Conservation (phyloP, 768 basidiomycete genomes). For the Cystobasidium ongulense region DNA sequence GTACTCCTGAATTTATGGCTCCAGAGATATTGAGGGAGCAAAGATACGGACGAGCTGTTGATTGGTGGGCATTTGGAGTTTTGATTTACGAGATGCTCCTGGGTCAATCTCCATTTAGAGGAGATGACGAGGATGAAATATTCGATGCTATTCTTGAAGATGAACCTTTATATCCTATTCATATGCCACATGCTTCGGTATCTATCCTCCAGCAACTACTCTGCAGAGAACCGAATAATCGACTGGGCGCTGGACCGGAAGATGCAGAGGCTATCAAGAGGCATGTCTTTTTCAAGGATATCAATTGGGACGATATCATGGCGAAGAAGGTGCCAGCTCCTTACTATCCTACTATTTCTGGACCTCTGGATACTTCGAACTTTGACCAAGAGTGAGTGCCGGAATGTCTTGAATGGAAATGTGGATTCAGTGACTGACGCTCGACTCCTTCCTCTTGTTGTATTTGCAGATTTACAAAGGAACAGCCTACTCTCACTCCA, state of each 20-base stretch:
- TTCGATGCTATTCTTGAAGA: constrained; percentile 99
- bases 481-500: constrained; percentile 93
- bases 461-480: constrained; percentile 75
- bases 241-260: constrained; percentile 79
- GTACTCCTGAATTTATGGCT: constrained; percentile 99
- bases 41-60: constrained; percentile 94
- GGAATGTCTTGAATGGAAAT: constrained; percentile 33
- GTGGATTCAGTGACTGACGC: constrained; percentile 52
- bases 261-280: constrained; percentile 96
- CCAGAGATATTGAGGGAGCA: constrained; percentile 99
- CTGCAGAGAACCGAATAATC: constrained; percentile 79
- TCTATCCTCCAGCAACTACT: constrained; percentile 88
- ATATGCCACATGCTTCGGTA: constrained; percentile 96
- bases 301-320: constrained; percentile 91
- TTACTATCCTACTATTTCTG: constrained; percentile 90
- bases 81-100: constrained; percentile 97
- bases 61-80: constrained; percentile 99
- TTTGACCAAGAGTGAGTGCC: neutral
- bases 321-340: constrained; percentile 95
- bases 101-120: constrained; percentile 97
- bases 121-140: constrained; percentile 98
- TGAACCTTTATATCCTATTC: constrained; percentile 95
- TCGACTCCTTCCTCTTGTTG: too few species aligned
- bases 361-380: constrained; percentile 42
- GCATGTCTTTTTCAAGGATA: constrained; percentile 97